Evolutionary conservation across 2,329 filamentous ascomycete species (phyloP).

Genomic region (Alternaria alternata): DNA sequence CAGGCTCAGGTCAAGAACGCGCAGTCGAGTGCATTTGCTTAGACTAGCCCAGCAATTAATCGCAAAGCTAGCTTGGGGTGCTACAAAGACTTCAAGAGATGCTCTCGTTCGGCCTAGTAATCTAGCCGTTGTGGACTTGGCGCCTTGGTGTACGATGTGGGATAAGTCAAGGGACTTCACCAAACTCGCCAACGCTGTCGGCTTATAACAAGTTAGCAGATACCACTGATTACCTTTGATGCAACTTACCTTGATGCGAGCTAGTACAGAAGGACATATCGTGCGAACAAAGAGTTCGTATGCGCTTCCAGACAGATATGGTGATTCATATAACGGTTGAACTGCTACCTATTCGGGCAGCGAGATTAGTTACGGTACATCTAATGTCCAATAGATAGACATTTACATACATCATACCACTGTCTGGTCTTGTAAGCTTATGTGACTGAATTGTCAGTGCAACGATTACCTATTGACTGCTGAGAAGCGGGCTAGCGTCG

Average conservation of each 20-base stretch:
- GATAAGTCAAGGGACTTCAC: slow-evolving; percentile 64
- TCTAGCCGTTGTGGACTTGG: slow-evolving; percentile 65
- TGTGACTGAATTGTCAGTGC: background rate
- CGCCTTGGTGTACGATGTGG: slow-evolving; percentile 66
- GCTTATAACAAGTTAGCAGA: slow-evolving; percentile 30
- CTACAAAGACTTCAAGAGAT: slow-evolving; percentile 62
- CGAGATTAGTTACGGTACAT: background rate
- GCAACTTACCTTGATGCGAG: slow-evolving; percentile 50
- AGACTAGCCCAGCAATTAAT: slow-evolving; percentile 65
- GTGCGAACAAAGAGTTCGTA: slow-evolving; percentile 64
- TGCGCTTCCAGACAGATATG: slow-evolving; percentile 60
- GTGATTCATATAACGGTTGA: slow-evolving; percentile 61
- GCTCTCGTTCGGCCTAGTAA: slow-evolving; percentile 63
- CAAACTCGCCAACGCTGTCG: slow-evolving; percentile 58
- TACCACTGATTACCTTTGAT: background rate
- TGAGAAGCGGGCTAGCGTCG: slow-evolving; percentile 60
- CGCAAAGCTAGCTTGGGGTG: slow-evolving; percentile 66
- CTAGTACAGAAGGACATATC: slow-evolving; percentile 62
- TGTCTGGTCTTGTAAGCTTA: slow-evolving; percentile 46
- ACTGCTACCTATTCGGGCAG: slow-evolving; percentile 46
- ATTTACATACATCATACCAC: slow-evolving; percentile 61
- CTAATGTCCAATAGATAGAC: background rate
- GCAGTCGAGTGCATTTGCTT: slow-evolving; percentile 62
- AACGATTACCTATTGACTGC: slow-evolving; percentile 46
- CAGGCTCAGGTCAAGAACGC: slow-evolving; percentile 61